Evolutionary conservation across 129 eudicot genomes (phyloP), one percentile per base, ranked within the genome.

Genomic region (Gnaphalium uliginosum): DNA sequence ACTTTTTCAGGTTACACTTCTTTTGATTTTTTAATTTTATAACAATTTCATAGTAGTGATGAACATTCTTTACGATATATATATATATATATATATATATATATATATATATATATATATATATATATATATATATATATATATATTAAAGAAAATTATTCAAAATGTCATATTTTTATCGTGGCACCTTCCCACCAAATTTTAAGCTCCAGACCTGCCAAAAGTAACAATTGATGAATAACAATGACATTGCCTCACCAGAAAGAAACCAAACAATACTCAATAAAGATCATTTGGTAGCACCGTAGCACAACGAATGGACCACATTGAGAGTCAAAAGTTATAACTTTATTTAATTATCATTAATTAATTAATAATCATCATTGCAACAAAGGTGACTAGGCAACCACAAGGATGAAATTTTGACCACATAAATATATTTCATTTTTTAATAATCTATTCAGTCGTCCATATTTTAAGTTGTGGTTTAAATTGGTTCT

Each of bases 331-430:
- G 66, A 51, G 64, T 51, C 79, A 66, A 76, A 64, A 65, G 24
- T 32, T 21, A 25, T 18, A 59, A 57, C 62, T 64, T 53, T 37
- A 73, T 25, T 14, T 65, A 26, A 54, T 71, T 19, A 79, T 32
- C 65, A 25, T n/a, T 73, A 25, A n/a, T n/a, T n/a, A n/a, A n/a
- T n/a, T n/a, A n/a, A n/a, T n/a, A n/a, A 72, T 79, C 56, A 51
- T 79, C n/a, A 72, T 63, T 18, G 56, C 13, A 35, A 21, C 30
- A 43, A 71, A 37, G 41, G 63, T 81, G 81, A 81, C 70, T 71
- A 81, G 78, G 73, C 78, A 76, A 32, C 77, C 68, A 81, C 78
- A 56, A 76, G 85, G 85, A 81, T 57, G 81, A 27, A 25, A 18
- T 50, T 32, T 17, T 63, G 73, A 41, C 81, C 85, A 81, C 77